Conservation (phyloP, 345 rosid species). For the Garcia nutans region DNA sequence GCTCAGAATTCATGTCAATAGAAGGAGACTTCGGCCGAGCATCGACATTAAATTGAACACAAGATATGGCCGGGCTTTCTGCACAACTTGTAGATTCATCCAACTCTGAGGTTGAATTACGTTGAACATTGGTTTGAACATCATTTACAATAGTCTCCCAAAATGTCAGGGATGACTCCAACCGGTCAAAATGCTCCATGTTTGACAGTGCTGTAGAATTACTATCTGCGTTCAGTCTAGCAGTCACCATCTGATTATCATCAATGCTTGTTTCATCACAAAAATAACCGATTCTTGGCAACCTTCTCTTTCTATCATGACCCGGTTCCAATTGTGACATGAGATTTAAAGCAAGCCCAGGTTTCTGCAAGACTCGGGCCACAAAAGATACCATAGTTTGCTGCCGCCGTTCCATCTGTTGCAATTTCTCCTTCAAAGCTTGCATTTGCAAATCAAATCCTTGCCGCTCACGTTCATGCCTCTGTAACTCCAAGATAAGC, state of each 20-base stretch:
- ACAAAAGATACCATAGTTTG: conserved; percentile 50
- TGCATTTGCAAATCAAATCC: conserved; percentile 56
- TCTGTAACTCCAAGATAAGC: conserved; percentile 52
- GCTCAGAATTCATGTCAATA: conserved; percentile 89
- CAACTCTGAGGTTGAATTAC: conserved; percentile 43
- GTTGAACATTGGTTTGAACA: conserved; percentile 32
- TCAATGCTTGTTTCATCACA: conserved; percentile 39
- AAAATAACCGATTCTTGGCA: conserved; percentile 48
- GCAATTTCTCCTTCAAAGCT: conserved; percentile 59
- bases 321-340: conserved; percentile 45
- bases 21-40: conserved; percentile 51
- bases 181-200: conserved; percentile 51
- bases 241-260: conserved; percentile 36
- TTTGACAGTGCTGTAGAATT: conserved; percentile 37
- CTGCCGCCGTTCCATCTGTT: conserved; percentile 60
- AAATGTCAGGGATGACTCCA: conserved; percentile 63
- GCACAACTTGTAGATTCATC: conserved; percentile 77
- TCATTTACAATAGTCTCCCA: conserved; percentile 65
- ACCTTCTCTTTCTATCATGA: conserved; percentile 67
- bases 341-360: conserved; percentile 57
- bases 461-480: conserved; percentile 53
- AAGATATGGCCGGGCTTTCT: conserved; percentile 59
- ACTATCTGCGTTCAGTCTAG: conserved; percentile 37
- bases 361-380: conserved; percentile 57
- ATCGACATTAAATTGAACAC: conserved; percentile 51